Evolutionary conservation across 148 eudicot species (phyloP).

Genomic region (Rhododendron griersonianum): DNA sequence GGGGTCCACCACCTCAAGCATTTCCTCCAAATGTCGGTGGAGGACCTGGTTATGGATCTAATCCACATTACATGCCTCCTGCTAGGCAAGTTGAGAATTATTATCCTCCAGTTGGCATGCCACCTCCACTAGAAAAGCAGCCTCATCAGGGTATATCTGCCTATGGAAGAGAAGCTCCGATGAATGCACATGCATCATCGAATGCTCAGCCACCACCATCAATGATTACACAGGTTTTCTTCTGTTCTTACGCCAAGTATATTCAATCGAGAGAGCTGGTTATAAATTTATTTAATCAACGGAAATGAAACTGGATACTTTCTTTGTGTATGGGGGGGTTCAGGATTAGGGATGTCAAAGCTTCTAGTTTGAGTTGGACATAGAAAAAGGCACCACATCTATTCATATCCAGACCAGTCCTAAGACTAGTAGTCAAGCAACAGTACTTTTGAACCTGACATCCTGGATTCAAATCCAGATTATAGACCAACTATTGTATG

Average conservation of each 20-base stretch:
- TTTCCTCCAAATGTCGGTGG: constrained; percentile 52
- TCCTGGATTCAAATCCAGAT: background rate
- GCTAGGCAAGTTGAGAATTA: constrained; percentile 65
- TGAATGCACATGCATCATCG: constrained; percentile 47
- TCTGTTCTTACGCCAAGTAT: background rate
- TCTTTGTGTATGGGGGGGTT: background rate
- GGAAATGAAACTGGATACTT: constrained; percentile 3
- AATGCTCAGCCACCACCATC: constrained; percentile 58
- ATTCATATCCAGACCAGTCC: background rate
- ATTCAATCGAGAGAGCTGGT: background rate
- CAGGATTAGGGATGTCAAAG: background rate
- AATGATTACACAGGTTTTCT: constrained; percentile 65
- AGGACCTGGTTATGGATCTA: constrained; percentile 58
- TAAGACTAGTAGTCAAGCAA: background rate
- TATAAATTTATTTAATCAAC: background rate
- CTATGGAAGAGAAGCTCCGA: constrained; percentile 76
- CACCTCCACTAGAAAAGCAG: constrained; percentile 57
- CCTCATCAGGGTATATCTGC: constrained; percentile 78
- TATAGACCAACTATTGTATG: background rate
- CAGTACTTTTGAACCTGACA: background rate
- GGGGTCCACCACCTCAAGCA: constrained; percentile 75
- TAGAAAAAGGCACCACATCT: background rate
- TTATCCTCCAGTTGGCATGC: constrained; percentile 65
- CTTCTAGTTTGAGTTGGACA: background rate
- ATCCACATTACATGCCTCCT: constrained; percentile 66